A percentile compares a stretch with the other conserved stretches of the same genome.
phyloP scores from a whole-genome alignment of 2,329 filamentous ascomycete genomes.

The Emydomyces testavorans region DNA sequence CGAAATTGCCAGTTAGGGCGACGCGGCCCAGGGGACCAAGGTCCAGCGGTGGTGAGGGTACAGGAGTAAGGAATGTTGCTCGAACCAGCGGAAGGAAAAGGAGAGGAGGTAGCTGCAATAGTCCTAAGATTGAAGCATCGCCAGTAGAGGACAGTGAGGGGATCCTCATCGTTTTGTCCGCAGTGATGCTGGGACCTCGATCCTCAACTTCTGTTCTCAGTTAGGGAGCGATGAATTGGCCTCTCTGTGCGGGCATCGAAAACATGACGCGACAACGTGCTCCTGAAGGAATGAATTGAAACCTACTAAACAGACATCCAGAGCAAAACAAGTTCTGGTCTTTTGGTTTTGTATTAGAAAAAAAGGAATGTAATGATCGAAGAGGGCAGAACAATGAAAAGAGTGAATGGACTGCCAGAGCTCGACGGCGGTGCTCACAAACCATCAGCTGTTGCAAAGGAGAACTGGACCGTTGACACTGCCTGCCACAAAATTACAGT shows the following conservation, averaged over 20 bases:
- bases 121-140: slow-evolving; percentile 24
- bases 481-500: slow-evolving; percentile 5
- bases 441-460: slow-evolving; percentile 14
- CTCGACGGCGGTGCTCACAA: neutral
- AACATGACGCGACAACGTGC: slow-evolving; percentile 7
- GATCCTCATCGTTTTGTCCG: slow-evolving; percentile 32
- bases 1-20: slow-evolving; percentile 78
- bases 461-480: slow-evolving; percentile 2
- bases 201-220: neutral
- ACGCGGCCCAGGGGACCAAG: slow-evolving; percentile 67
- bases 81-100: slow-evolving; percentile 16
- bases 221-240: neutral
- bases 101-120: slow-evolving; percentile 20
- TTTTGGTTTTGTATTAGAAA: neutral
- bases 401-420: slow-evolving; percentile 6
- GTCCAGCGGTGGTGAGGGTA: slow-evolving; percentile 46
- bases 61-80: slow-evolving; percentile 29
- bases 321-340: neutral
- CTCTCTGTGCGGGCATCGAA: neutral
- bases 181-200: neutral
- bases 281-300: neutral
- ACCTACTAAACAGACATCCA: neutral
- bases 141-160: slow-evolving; percentile 37
- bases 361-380: slow-evolving; percentile 8
- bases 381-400: slow-evolving; percentile 1